Conservation (phyloP, 768 basidiomycete genomes). For the Mycena kentingensis region DNA sequence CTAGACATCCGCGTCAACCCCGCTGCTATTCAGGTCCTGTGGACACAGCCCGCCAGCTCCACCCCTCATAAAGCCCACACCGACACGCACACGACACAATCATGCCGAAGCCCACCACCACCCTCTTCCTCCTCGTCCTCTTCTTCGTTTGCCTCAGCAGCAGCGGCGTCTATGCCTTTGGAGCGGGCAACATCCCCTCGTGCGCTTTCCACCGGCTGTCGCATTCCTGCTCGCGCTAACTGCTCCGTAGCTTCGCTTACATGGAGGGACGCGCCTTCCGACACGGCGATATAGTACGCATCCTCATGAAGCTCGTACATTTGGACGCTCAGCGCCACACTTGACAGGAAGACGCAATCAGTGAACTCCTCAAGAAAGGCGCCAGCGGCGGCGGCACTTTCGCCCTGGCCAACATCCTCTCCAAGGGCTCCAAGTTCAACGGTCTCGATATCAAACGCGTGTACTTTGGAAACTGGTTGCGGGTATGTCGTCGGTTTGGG, state of each 20-base stretch:
- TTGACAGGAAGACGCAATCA: conserved; percentile 65
- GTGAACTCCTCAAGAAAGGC: conserved; percentile 61
- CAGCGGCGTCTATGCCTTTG: conserved; percentile 71
- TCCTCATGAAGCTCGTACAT: conserved; percentile 16
- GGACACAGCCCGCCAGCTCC: no score
- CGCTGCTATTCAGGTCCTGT: no score
- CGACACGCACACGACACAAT: no score
- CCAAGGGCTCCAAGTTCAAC: conserved; percentile 69
- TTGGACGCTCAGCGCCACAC: conserved; percentile 25
- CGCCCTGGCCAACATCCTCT: conserved; percentile 58
- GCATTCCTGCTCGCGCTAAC: conserved; percentile 18
- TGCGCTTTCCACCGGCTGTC: conserved; percentile 33
- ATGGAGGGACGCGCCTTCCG: conserved; percentile 85
- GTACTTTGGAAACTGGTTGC: conserved; percentile 86
- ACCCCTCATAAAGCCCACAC: no score
- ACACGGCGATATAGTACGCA: conserved; percentile 83
- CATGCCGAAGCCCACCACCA: conserved; percentile 39
- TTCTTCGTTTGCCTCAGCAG: conserved; percentile 58
- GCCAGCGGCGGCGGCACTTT: conserved; percentile 57
- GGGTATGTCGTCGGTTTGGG: conserved; percentile 79
- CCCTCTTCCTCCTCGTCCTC: conserved; percentile 49
- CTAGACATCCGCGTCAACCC: no score
- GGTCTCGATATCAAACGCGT: conserved; percentile 83
- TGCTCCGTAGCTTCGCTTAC: conserved; percentile 67
- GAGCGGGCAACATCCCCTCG: conserved; percentile 87